Base-by-base conservation (phyloP, 768 basidiomycete species). In the Mycena sanguinolenta region DNA sequence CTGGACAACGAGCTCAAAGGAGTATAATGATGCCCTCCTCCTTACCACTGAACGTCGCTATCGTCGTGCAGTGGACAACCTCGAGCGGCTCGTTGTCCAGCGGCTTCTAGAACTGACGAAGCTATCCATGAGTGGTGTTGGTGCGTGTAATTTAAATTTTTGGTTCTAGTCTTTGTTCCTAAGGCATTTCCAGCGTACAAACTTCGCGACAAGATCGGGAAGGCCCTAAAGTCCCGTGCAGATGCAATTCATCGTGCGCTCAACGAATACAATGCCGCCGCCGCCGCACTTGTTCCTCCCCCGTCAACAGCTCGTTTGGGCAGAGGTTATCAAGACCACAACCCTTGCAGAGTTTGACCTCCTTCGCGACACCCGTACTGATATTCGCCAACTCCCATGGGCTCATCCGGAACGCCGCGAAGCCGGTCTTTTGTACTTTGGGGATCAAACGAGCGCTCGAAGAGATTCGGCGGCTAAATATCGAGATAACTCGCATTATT, bases 301-400 rank as follows among this genome's bases (percentile, higher is more conserved):
- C 2, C 64, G 55, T 2, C 28, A 44, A 1, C 64, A 23, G 28
- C 44, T 65, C 9, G 32, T n/a, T 1, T 65, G 55, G 55, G 28
- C 30, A 2, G 13, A 27, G 9, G 42, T 65, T 2, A 44, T 65
- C 30, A 1, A 78, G 9, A 76, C 69, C 30, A 58, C 30, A 3
- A 73, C 74, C 19, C 71, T 81, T 1, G 76, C 75, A 1, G 79
- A 84, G 23, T 84, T 84, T 58, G 73, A 76, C 39, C 70, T 83
- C 3, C 75, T 84, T 4, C 76, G 77, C 5, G 75, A 79, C 25
- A 74, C 80, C 1, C 72, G 76, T 0, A 65, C 76, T 4, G 77
- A 83, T 42, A 72, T 84, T 42, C 76, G 70, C 1, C 19, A 69
- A 2, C 62, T 72, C 38, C 69, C 69, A 4, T 83, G 82, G 83